phyloP scores from a whole-genome alignment of 495 filamentous ascomycete genomes.

The Xylaria scruposa region DNA sequence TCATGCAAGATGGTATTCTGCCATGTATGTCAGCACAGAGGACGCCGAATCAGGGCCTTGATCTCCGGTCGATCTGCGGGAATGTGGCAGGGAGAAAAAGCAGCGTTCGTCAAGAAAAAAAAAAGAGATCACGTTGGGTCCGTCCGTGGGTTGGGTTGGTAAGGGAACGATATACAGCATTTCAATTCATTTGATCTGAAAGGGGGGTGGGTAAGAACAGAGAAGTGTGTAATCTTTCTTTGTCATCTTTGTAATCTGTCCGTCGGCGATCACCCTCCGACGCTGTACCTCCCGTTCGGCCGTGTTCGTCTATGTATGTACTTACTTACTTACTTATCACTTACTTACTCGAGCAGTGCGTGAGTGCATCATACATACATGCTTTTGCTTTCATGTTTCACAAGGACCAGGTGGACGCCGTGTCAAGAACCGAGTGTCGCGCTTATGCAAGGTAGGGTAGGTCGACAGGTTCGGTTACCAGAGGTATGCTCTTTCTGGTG shows the following conservation, averaged over 20 bases:
- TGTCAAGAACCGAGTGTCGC: conserved; percentile 25
- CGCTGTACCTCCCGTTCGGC: conserved; percentile 5
- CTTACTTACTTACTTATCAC: not conserved
- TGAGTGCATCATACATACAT: not conserved
- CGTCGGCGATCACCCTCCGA: conserved; percentile 23
- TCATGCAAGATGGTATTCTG: conserved; percentile 15
- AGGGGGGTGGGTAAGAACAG: not conserved
- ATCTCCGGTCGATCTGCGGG: conserved; percentile 15
- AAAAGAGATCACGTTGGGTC: not conserved
- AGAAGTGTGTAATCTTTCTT: conserved; percentile 1
- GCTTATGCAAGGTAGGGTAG: conserved; percentile 24
- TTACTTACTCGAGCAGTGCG: not conserved
- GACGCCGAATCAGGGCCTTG: conserved; percentile 13
- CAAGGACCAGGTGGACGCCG: conserved; percentile 10
- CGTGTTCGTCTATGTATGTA: conserved; percentile 1
- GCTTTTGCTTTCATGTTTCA: conserved; percentile 5
- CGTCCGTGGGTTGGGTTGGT: not conserved
- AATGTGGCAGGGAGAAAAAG: conserved; percentile 11
- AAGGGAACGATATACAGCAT: conserved; percentile 3
- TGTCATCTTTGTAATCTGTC: not conserved
- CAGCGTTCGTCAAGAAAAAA: conserved; percentile 4
- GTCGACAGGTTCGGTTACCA: conserved; percentile 26
- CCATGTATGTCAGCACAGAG: conserved; percentile 25
- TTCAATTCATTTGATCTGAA: not conserved
- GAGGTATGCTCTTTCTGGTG: conserved; percentile 3